A percentile compares a stretch with the other conserved stretches of the same genome.
Evolutionary conservation across 169 alveolate species (phyloP).

Genomic region (Amoebophrya sp.): DNA sequence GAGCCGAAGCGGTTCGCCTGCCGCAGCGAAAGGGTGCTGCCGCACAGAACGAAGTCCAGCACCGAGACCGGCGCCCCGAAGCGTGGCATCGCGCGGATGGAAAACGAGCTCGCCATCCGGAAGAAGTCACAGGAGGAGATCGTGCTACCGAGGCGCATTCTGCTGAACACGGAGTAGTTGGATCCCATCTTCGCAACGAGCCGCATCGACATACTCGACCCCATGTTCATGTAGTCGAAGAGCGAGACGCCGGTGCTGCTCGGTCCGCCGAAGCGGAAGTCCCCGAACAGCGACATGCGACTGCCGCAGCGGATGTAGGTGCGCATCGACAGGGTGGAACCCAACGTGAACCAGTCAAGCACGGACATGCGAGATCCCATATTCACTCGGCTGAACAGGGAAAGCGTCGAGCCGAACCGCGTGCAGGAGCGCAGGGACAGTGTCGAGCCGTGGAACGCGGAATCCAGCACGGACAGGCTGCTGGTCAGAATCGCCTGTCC

Average conservation of each 20-base stretch:
- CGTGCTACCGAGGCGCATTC: neutral
- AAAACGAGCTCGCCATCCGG: neutral
- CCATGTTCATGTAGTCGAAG: conserved; percentile 4
- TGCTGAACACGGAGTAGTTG: neutral
- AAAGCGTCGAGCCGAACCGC: neutral
- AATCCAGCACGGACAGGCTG: neutral
- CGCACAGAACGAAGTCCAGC: neutral
- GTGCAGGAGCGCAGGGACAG: neutral
- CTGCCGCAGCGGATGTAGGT: neutral
- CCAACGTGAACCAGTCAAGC: neutral
- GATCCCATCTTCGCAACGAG: neutral
- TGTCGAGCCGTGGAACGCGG: neutral
- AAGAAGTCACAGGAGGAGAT: neutral
- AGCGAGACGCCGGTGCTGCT: neutral
- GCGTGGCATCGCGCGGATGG: conserved; percentile 12
- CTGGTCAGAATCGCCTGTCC: neutral
- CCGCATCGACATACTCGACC: neutral
- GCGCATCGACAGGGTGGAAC: neutral
- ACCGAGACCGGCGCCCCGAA: conserved; percentile 7
- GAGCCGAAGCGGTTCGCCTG: neutral
- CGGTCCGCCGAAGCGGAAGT: neutral
- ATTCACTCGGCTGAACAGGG: neutral
- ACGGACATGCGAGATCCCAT: neutral
- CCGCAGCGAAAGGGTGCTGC: neutral
- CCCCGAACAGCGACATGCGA: neutral